Percentiles rank a stretch among this genome's conserved stretches.
These are phyloP conservation scores for Jatropha curcas DNA, from an alignment of 345 rosid genomes.

Conservation along the genomic window DNA sequence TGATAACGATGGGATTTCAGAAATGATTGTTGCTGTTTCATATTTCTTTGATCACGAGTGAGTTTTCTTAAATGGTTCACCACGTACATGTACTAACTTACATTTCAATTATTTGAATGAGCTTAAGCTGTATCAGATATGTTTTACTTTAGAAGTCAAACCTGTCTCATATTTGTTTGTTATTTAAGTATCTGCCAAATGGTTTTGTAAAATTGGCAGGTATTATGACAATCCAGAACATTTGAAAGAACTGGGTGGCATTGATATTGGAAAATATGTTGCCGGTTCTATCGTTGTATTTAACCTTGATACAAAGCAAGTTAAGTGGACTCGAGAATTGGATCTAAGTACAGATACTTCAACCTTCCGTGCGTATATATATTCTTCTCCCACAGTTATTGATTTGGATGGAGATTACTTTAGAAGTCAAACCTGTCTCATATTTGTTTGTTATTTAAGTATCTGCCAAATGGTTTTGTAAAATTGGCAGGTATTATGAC, in stretches of 20 bases:
- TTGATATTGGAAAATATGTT: conserved; percentile 85
- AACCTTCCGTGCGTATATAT: conserved; percentile 78
- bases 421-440: not conserved
- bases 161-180: not conserved
- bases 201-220: conserved; percentile 40
- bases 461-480: not conserved
- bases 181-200: not conserved
- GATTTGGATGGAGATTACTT: conserved; percentile 98
- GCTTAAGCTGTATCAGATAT: conserved; percentile 1
- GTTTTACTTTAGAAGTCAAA: conserved; percentile 2
- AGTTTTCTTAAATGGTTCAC: conserved; percentile 39
- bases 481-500: conserved; percentile 77
- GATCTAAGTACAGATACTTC: conserved; percentile 79
- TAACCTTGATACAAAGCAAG: conserved; percentile 97
- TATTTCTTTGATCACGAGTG: conserved; percentile 97
- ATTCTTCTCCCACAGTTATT: conserved; percentile 91
- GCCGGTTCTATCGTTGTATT: conserved; percentile 90
- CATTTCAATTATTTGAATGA: not conserved
- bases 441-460: not conserved
- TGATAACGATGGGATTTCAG: conserved; percentile 91
- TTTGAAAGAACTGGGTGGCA: conserved; percentile 79
- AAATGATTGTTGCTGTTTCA: conserved; percentile 94
- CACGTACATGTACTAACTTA: not conserved
- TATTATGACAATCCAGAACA: conserved; percentile 93
- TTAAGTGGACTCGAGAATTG: conserved; percentile 82